Conservation (phyloP, 805 yeast species). For the Wickerhamia fluorescens region DNA sequence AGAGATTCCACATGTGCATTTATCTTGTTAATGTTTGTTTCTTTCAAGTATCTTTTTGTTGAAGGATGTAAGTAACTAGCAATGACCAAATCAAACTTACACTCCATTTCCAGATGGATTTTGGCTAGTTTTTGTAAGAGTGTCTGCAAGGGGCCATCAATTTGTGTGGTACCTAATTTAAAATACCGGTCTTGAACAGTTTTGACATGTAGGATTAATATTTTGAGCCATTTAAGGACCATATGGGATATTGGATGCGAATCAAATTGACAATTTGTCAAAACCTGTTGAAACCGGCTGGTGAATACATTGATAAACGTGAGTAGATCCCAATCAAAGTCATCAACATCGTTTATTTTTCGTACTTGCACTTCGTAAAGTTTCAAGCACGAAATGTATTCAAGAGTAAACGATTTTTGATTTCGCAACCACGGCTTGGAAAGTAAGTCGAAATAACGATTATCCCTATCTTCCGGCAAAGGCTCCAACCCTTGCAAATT, state of each 20-base stretch:
- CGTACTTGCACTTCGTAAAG: too few species aligned
- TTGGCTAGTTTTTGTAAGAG: constrained; percentile 5
- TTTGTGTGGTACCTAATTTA: not conserved
- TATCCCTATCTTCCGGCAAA: too few species aligned
- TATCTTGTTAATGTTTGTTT: constrained; percentile 3
- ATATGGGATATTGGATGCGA: constrained; percentile 11
- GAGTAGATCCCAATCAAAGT: too few species aligned
- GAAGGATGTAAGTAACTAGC: constrained; percentile 18
- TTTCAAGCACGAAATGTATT: too few species aligned
- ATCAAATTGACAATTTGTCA: constrained; percentile 1
- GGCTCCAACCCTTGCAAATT: too few species aligned
- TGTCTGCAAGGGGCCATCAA: constrained; percentile 5
- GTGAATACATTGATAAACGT: too few species aligned
- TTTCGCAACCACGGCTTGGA: too few species aligned
- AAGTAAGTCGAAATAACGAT: too few species aligned
- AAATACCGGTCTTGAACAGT: constrained; percentile 3
- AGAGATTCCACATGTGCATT: constrained; percentile 2
- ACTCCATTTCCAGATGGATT: constrained; percentile 9
- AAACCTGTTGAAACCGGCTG: too few species aligned
- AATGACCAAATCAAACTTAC: constrained; percentile 8
- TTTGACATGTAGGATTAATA: constrained; percentile 12
- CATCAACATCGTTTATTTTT: too few species aligned
- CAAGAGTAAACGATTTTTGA: too few species aligned
- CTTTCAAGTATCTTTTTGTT: constrained; percentile 14
- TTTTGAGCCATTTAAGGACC: constrained; percentile 17